A percentile compares a stretch with the other conserved stretches of the same genome.
phyloP scores from a whole-genome alignment of 257 asterid species.

The Agastache rugosa region DNA sequence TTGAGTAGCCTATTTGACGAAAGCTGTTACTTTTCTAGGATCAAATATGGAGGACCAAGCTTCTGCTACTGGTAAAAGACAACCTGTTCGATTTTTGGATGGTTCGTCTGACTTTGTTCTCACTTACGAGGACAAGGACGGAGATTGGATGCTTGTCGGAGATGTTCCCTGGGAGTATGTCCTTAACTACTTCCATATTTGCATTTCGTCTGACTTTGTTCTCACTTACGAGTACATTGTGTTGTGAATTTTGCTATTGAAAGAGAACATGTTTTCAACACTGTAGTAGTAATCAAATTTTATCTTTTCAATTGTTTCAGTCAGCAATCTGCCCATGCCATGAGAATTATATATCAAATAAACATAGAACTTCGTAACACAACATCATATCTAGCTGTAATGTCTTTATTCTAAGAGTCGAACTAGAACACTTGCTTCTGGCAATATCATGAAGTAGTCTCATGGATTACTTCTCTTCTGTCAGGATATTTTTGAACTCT shows the following conservation, averaged over 20 bases:
- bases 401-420: no score
- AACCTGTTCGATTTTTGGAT: slow-evolving; percentile 57
- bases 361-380: no score
- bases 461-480: slow-evolving; percentile 33
- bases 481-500: slow-evolving; percentile 79
- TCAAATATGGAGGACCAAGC: slow-evolving; percentile 52
- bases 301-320: no score
- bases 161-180: slow-evolving; percentile 96
- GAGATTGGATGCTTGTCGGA: slow-evolving; percentile 96
- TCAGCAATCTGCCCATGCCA: no score
- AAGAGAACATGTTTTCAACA: neutral
- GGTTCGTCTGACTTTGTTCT: slow-evolving; percentile 75
- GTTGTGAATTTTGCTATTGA: neutral
- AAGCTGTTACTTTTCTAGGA: slow-evolving; percentile 43
- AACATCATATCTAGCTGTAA: no score
- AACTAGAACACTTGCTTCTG: no score
- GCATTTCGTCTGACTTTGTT: no score
- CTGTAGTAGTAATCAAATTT: neutral
- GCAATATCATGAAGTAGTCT: neutral
- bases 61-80: slow-evolving; percentile 36
- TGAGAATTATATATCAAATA: no score
- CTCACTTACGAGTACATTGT: no score
- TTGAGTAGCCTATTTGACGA: slow-evolving; percentile 15
- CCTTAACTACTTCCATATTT: neutral
- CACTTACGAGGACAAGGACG: slow-evolving; percentile 91